A percentile compares a stretch with the other conserved stretches of the same genome.
Conservation (phyloP, 192 early-diverging fungal species). For the Coemansia sp. region DNA sequence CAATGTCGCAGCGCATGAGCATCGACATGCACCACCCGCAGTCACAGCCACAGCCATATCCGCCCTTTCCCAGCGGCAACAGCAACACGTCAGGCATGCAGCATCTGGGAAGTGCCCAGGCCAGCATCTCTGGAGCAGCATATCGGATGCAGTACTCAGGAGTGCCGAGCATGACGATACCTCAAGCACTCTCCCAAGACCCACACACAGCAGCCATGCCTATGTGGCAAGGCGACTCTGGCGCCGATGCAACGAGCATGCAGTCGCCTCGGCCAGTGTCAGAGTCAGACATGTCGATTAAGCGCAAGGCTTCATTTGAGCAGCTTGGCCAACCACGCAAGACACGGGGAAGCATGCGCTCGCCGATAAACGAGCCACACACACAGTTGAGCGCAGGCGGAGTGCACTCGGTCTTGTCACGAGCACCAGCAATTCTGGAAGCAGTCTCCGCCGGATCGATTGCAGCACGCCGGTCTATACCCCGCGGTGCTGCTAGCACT, state of each 20-base stretch:
- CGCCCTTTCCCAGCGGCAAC: neutral
- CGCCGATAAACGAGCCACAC: conserved; percentile 31
- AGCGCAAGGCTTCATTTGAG: conserved; percentile 50
- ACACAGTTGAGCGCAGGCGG: conserved; percentile 1
- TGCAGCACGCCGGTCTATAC: neutral
- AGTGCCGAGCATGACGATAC: neutral
- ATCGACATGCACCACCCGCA: neutral
- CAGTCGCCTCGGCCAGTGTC: conserved; percentile 25
- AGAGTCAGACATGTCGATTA: conserved; percentile 44
- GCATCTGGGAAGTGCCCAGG: neutral
- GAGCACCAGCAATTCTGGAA: neutral
- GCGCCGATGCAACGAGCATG: neutral
- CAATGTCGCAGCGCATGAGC: neutral
- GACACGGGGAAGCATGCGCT: conserved; percentile 27
- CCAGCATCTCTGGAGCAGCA: neutral
- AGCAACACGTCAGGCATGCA: neutral
- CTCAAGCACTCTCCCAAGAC: neutral
- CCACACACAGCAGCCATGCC: neutral
- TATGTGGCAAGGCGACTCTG: neutral
- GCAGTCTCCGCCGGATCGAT: conserved; percentile 7
- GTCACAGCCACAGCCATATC: conserved; percentile 3
- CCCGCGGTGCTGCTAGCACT: neutral
- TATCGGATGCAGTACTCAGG: conserved; percentile 3
- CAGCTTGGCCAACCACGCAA: conserved; percentile 44
- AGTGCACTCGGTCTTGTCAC: neutral